A percentile compares a stretch with the other conserved stretches of the same genome.
phyloP scores from a whole-genome alignment of 768 basidiomycete species.

The Amanita jacksonii region DNA sequence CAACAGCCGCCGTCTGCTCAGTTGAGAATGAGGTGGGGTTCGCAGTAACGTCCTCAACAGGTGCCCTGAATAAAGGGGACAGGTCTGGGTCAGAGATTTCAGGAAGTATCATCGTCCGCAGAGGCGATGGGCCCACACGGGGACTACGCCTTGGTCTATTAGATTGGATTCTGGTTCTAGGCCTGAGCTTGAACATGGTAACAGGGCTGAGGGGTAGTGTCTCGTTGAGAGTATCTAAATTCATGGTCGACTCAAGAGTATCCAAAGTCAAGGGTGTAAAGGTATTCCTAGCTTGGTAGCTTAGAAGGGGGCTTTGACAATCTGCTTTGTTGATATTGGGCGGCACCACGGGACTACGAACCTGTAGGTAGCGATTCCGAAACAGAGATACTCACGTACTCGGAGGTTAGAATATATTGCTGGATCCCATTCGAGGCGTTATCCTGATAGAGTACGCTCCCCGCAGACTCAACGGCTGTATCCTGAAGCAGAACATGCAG shows the following conservation, averaged over 20 bases:
- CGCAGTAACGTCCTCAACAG: neutral
- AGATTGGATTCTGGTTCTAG: neutral
- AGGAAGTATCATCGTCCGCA: slow-evolving; percentile 34
- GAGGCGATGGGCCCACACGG: slow-evolving; percentile 34
- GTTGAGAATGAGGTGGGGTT: too few relatives aligned
- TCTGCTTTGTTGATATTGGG: neutral
- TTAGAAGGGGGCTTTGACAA: neutral
- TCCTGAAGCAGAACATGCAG: neutral
- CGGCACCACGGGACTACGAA: neutral
- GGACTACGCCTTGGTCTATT: slow-evolving; percentile 25
- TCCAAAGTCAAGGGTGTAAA: neutral
- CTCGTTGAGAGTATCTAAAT: neutral
- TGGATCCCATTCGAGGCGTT: too few relatives aligned
- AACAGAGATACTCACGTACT: too few relatives aligned
- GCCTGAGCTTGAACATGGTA: slow-evolving; percentile 7
- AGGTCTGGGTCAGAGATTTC: slow-evolving; percentile 17
- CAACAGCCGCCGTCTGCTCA: neutral
- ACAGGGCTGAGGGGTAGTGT: slow-evolving; percentile 2
- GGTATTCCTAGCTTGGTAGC: neutral
- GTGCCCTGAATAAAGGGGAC: neutral
- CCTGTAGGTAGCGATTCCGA: neutral
- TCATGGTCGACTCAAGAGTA: neutral
- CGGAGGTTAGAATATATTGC: too few relatives aligned
- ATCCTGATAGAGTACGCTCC: too few relatives aligned
- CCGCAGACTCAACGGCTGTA: too few relatives aligned